Evolutionary conservation across 805 yeast species (phyloP).

Genomic region (Hanseniaspora thailandica): DNA sequence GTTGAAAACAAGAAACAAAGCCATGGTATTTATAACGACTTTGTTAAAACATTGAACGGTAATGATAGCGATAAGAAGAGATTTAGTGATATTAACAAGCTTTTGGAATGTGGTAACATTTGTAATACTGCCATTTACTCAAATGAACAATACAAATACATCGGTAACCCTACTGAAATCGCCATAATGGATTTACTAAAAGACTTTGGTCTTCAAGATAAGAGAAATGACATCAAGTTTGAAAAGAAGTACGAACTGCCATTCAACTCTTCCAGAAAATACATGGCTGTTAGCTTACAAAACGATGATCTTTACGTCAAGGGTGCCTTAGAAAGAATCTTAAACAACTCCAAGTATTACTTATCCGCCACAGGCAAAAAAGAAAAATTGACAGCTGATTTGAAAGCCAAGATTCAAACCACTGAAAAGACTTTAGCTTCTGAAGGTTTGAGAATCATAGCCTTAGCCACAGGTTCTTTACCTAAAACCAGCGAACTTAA

Average conservation of each 20-base stretch:
- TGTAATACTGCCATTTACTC: constrained; percentile 69
- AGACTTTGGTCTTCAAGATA: constrained; percentile 61
- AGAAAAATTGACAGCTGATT: constrained; percentile 45
- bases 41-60: constrained; percentile 32
- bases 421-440: constrained; percentile 58
- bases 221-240: constrained; percentile 39
- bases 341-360: constrained; percentile 50
- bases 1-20: constrained; percentile 37
- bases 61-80: constrained; percentile 28
- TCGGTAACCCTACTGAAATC: constrained; percentile 92
- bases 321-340: constrained; percentile 78
- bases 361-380: constrained; percentile 47
- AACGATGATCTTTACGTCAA: constrained; percentile 64
- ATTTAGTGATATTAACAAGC: constrained; percentile 38
- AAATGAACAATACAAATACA: constrained; percentile 51
- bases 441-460: constrained; percentile 78
- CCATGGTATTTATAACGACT: constrained; percentile 32
- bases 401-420: constrained; percentile 37
- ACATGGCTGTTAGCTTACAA: constrained; percentile 69
- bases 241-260: constrained; percentile 65
- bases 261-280: constrained; percentile 72
- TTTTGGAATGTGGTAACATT: constrained; percentile 54
- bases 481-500: constrained; percentile 16
- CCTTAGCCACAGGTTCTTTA: constrained; percentile 48
- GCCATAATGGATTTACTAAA: constrained; percentile 70